phyloP scores from a whole-genome alignment of 352 stramenopile genomes.

The Phytophthora pistaciae region DNA sequence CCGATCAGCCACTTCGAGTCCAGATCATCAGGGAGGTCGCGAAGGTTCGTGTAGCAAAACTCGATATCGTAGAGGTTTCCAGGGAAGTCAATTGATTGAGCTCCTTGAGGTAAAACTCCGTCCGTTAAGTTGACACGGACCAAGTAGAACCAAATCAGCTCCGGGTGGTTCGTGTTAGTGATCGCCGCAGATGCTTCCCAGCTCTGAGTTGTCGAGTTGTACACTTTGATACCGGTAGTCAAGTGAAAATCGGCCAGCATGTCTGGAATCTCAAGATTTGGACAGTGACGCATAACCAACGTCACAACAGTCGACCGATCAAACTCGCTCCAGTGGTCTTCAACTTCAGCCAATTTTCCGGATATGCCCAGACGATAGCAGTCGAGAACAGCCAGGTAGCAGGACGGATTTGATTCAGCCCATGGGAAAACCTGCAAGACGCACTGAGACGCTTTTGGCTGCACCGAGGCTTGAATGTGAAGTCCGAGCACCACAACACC shows the following conservation, averaged over 20 bases:
- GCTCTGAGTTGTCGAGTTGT: slow-evolving; percentile 35
- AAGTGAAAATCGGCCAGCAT: slow-evolving; percentile 30
- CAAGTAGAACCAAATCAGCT: slow-evolving; percentile 37
- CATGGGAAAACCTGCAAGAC: slow-evolving; percentile 21
- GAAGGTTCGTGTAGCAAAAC: slow-evolving; percentile 36
- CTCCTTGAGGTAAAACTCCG: slow-evolving; percentile 32
- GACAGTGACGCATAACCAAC: slow-evolving; percentile 30
- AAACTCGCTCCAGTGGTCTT: slow-evolving; percentile 16
- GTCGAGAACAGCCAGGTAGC: slow-evolving; percentile 34
- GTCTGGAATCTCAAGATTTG: slow-evolving; percentile 37
- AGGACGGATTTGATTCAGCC: slow-evolving; percentile 24
- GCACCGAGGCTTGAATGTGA: slow-evolving; percentile 21
- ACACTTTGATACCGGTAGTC: slow-evolving; percentile 33
- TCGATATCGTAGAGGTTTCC: slow-evolving; percentile 32
- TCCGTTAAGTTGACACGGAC: slow-evolving; percentile 31
- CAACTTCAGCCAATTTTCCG: not conserved
- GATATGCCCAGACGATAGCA: slow-evolving; percentile 21
- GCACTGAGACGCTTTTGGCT: slow-evolving; percentile 1
- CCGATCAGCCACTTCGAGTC: slow-evolving; percentile 30
- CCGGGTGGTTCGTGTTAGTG: slow-evolving; percentile 23
- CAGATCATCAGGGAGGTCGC: slow-evolving; percentile 37
- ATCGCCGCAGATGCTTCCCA: slow-evolving; percentile 32
- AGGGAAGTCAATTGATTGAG: slow-evolving; percentile 17
- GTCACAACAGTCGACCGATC: slow-evolving; percentile 24
- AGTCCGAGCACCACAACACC: slow-evolving; percentile 13